These are phyloP conservation scores for Vitrella brassicaformis DNA, from an alignment of 73 alveolate genomes.

Conservation along the genomic window DNA sequence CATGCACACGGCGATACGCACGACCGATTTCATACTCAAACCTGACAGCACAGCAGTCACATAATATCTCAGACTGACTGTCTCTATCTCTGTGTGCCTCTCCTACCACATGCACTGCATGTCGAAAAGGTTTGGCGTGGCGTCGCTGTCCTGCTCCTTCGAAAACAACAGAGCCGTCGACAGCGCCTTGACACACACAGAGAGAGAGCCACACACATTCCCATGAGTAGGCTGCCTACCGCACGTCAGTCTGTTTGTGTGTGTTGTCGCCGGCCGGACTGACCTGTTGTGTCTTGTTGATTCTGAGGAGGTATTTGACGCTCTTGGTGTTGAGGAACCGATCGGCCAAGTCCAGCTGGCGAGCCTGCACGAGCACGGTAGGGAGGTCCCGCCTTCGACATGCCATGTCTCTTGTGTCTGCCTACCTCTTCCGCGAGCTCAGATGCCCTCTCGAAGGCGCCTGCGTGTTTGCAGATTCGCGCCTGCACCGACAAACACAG, in stretches of 20 bases:
- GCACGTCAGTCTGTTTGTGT: no score
- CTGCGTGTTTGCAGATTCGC: constrained; percentile 66
- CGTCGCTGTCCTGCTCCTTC: constrained; percentile 50
- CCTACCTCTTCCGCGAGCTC: constrained; percentile 60
- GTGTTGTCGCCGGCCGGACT: no score
- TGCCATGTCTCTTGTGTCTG: not conserved
- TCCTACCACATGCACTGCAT: constrained; percentile 87
- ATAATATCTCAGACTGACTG: no score
- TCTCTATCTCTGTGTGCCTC: no score
- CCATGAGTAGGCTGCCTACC: no score
- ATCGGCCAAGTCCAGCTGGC: constrained; percentile 78
- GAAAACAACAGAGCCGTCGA: constrained; percentile 4
- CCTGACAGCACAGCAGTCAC: no score
- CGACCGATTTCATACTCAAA: no score
- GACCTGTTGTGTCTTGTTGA: constrained; percentile 61
- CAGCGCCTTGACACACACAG: constrained; percentile 40
- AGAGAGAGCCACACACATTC: no score
- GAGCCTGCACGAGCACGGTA: constrained; percentile 4
- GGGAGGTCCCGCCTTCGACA: not conserved
- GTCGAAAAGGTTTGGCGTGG: constrained; percentile 69
- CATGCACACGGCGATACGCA: not conserved
- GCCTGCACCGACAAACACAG: constrained; percentile 14
- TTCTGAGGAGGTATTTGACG: constrained; percentile 58
- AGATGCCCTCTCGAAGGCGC: constrained; percentile 60
- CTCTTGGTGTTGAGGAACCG: constrained; percentile 78